Conservation (phyloP, 2,329 filamentous ascomycete species). For the Exophiala lecanii-corni region DNA sequence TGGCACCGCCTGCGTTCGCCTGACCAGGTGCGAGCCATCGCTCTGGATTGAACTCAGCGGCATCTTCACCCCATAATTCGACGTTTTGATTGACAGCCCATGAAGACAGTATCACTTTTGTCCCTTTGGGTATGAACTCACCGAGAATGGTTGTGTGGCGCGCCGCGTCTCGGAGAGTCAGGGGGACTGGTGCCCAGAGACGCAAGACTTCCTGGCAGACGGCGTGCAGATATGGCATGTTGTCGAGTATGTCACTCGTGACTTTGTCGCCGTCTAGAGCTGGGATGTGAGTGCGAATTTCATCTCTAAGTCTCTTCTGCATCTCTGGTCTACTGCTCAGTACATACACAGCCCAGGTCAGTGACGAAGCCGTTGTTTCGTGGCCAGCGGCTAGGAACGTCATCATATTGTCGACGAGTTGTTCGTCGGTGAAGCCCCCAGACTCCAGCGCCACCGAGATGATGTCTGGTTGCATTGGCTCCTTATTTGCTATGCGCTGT, state of each 20-base stretch:
- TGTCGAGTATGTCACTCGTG: conserved; percentile 53
- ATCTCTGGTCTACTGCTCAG: conserved; percentile 28
- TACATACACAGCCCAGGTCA: conserved; percentile 30
- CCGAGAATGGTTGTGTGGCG: conserved; percentile 62
- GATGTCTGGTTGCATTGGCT: conserved; percentile 63
- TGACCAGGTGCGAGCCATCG: conserved; percentile 58
- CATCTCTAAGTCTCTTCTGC: conserved; percentile 27
- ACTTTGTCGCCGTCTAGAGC: conserved; percentile 28
- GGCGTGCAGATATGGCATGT: conserved; percentile 73
- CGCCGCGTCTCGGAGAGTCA: conserved; percentile 63
- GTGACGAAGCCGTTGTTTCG: conserved; percentile 30
- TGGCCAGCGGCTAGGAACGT: conserved; percentile 72
- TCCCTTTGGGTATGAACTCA: conserved; percentile 64
- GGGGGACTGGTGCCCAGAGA: conserved; percentile 64
- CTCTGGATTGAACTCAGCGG: conserved; percentile 71
- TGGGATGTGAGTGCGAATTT: conserved; percentile 28
- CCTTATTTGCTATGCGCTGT: conserved; percentile 44
- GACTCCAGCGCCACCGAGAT: conserved; percentile 74
- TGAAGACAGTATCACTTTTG: conserved; percentile 60
- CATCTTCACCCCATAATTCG: conserved; percentile 71
- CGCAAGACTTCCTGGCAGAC: conserved; percentile 75
- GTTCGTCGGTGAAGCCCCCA: conserved; percentile 69
- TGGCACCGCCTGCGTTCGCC: conserved; percentile 61
- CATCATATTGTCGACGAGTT: conserved; percentile 85
- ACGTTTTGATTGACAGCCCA: conserved; percentile 66